Conservation (phyloP, 2,329 filamentous ascomycete genomes). For the Calonectria crousiana region DNA sequence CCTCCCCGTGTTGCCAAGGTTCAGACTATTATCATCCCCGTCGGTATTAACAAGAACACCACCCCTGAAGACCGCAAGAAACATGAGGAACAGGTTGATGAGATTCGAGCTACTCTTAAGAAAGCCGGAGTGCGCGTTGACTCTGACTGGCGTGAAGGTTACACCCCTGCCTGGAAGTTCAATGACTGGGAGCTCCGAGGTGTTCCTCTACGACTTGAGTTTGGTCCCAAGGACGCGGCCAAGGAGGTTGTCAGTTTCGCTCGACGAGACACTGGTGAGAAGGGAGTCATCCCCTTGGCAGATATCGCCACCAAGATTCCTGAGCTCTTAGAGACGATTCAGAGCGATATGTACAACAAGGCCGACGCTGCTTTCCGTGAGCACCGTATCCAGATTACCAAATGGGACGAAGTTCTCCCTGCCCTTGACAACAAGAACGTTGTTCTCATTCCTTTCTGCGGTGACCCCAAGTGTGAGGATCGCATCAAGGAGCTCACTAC, state of each 20-base stretch:
- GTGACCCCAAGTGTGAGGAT: slow-evolving; percentile 86
- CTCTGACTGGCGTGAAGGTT: slow-evolving; percentile 87
- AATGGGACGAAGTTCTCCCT: slow-evolving; percentile 93
- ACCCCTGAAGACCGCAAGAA: slow-evolving; percentile 81
- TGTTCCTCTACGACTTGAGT: slow-evolving; percentile 92
- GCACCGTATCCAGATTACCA: slow-evolving; percentile 83
- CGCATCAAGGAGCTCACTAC: slow-evolving; percentile 94
- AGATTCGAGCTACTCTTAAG: slow-evolving; percentile 76
- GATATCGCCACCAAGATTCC: slow-evolving; percentile 81
- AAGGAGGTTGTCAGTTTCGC: slow-evolving; percentile 87
- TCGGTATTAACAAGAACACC: slow-evolving; percentile 92
- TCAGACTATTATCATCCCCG: slow-evolving; percentile 89
- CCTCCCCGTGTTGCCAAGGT: slow-evolving; percentile 90
- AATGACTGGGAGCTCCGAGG: slow-evolving; percentile 99
- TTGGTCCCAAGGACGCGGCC: slow-evolving; percentile 93
- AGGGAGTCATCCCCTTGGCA: slow-evolving; percentile 81
- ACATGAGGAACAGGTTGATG: slow-evolving; percentile 81
- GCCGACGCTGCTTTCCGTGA: slow-evolving; percentile 83
- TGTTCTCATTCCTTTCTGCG: slow-evolving; percentile 90
- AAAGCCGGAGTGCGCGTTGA: slow-evolving; percentile 82
- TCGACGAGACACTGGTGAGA: slow-evolving; percentile 88
- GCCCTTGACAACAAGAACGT: slow-evolving; percentile 93
- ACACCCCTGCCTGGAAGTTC: slow-evolving; percentile 98
- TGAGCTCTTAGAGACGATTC: slow-evolving; percentile 88
- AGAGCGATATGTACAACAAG: slow-evolving; percentile 81